A percentile compares a stretch with the other conserved stretches of the same genome.
phyloP scores from a whole-genome alignment of 768 basidiomycete genomes.

The Mrakia frigida region DNA sequence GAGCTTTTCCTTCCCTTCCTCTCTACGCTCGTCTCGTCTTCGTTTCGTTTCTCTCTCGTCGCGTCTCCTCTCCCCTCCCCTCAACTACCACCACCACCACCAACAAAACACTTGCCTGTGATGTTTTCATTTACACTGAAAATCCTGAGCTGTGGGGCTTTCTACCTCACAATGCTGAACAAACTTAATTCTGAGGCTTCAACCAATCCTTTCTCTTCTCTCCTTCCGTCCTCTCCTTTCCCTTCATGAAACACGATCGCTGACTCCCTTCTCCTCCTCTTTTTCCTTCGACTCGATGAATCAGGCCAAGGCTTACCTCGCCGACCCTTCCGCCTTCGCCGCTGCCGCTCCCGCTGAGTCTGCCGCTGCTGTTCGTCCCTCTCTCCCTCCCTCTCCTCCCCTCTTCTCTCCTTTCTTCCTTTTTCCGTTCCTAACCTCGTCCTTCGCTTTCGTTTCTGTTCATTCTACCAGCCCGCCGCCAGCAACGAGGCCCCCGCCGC shows the following conservation, averaged over 20 bases:
- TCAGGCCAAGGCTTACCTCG: conserved; percentile 91
- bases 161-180: conserved; percentile 29
- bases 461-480: conserved; percentile 8
- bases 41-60: neutral
- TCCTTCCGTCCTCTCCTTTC: conserved; percentile 20
- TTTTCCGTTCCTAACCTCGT: neutral
- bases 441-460: conserved; percentile 45
- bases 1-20: conserved; percentile 39
- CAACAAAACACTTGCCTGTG: conserved; percentile 44
- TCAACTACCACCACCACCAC: conserved; percentile 33
- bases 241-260: conserved; percentile 34
- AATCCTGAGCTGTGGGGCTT: conserved; percentile 59
- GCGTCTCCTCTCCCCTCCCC: conserved; percentile 19
- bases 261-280: conserved; percentile 8
- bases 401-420: neutral
- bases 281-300: conserved; percentile 40
- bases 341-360: conserved; percentile 25
- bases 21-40: conserved; percentile 35
- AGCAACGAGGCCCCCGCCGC: conserved; percentile 12
- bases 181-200: conserved; percentile 38
- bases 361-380: conserved; percentile 48
- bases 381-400: conserved; percentile 78
- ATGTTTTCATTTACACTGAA: conserved; percentile 64
- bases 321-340: conserved; percentile 91
- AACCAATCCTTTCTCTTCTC: neutral